Percentiles rank a stretch among this genome's conserved stretches.
Conservation (phyloP, 768 basidiomycete species). For the Lactifluus pinguis region DNA sequence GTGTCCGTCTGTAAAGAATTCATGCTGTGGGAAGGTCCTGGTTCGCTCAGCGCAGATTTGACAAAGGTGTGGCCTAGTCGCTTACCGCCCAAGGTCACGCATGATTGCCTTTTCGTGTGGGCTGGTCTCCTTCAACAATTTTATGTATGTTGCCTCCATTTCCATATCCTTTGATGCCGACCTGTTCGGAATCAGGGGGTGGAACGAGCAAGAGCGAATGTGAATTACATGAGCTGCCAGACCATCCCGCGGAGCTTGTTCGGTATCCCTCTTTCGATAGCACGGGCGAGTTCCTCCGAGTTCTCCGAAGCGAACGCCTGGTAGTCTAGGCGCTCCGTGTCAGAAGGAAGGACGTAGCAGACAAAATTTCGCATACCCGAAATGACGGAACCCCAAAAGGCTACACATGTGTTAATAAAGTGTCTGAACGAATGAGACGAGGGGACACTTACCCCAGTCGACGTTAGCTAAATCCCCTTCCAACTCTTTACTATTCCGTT, state of each 20-base stretch:
- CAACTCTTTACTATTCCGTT: constrained; percentile 37
- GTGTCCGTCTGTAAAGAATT: constrained; percentile 89
- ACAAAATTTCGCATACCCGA: constrained; percentile 43
- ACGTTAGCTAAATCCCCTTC: constrained; percentile 38
- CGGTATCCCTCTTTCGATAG: constrained; percentile 91
- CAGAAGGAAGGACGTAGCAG: not conserved
- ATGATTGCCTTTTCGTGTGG: constrained; percentile 90
- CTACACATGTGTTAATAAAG: constrained; percentile 31
- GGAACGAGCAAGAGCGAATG: not conserved
- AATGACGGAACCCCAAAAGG: constrained; percentile 94
- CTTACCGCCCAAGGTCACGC: constrained; percentile 79
- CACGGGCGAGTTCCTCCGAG: constrained; percentile 72
- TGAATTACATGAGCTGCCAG: constrained; percentile 83
- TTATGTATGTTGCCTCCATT: constrained; percentile 75
- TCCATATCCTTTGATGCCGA: constrained; percentile 88
- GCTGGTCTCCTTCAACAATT: constrained; percentile 73
- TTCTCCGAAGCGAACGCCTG: constrained; percentile 74
- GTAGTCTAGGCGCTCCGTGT: constrained; percentile 50
- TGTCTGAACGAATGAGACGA: not conserved
- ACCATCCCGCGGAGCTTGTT: constrained; percentile 84
- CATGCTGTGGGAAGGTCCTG: constrained; percentile 94
- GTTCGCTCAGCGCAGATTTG: constrained; percentile 3
- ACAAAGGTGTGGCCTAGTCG: not conserved
- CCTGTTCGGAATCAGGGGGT: constrained; percentile 33
- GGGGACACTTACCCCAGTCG: constrained; percentile 60